A percentile compares a stretch with the other conserved stretches of the same genome.
Conservation (phyloP, 768 basidiomycete species). For the Phaeotremella skinneri region DNA sequence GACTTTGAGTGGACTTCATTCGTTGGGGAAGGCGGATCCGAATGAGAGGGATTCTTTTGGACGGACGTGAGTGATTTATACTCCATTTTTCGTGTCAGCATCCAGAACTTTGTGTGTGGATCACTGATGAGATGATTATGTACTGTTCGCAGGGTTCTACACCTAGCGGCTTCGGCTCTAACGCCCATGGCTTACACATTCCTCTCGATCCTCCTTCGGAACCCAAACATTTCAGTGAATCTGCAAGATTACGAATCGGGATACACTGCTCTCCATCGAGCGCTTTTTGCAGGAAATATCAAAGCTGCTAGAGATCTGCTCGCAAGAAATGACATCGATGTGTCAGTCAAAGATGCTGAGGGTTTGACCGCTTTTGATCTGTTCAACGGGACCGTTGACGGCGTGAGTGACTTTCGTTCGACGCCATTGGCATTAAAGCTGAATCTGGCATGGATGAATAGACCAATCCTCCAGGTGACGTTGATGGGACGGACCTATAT, state of each 20-base stretch:
- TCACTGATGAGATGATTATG: constrained; percentile 8
- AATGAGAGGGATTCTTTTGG: constrained; percentile 50
- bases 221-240: constrained; percentile 76
- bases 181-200: constrained; percentile 71
- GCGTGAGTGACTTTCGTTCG: constrained; percentile 41
- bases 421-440: too few relatives aligned
- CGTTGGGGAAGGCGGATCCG: constrained; percentile 43
- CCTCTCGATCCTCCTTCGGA: constrained; percentile 69
- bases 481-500: constrained; percentile 62
- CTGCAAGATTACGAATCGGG: constrained; percentile 75
- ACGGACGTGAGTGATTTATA: constrained; percentile 37
- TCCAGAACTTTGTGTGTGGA: not conserved
- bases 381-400: constrained; percentile 83
- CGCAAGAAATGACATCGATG: constrained; percentile 70
- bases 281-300: constrained; percentile 69
- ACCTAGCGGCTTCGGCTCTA: constrained; percentile 68
- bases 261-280: constrained; percentile 88
- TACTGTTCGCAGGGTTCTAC: constrained; percentile 65
- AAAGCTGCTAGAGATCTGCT: constrained; percentile 67
- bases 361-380: constrained; percentile 87
- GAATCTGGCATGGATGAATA: constrained; percentile 8
- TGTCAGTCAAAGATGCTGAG: constrained; percentile 72
- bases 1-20: constrained; percentile 29
- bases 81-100: not conserved
- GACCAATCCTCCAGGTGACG: constrained; percentile 50